These are phyloP conservation scores for Hydrangea macrophylla DNA, from an alignment of 148 eudicot genomes.

Conservation along the genomic window DNA sequence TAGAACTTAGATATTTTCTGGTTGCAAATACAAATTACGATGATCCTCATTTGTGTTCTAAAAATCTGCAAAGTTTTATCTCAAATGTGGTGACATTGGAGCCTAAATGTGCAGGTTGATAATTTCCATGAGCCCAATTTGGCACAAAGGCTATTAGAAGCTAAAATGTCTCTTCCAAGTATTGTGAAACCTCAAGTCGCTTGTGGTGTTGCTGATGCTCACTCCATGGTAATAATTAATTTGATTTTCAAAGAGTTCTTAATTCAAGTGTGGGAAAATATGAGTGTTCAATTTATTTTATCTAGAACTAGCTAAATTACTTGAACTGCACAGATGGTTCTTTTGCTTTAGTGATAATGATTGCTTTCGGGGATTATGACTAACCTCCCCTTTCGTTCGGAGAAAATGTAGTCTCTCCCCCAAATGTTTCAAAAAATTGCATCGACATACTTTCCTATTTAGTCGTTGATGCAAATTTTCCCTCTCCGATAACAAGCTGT, in stretches of 20 bases:
- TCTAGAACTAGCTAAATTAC: background rate
- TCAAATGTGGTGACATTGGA: background rate
- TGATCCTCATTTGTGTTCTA: background rate
- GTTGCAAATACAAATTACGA: background rate
- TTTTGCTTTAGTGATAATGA: background rate
- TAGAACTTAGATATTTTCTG: background rate
- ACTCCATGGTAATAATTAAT: conserved; percentile 68
- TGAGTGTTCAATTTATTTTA: background rate
- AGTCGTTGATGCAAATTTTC: too few species aligned
- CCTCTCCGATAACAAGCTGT: too few species aligned
- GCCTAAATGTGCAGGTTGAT: conserved; percentile 63
- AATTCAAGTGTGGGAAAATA: background rate
- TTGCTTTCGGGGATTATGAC: too few species aligned
- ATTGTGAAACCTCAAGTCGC: conserved; percentile 99
- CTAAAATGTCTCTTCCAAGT: conserved; percentile 63
- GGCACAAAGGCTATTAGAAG: conserved; percentile 47
- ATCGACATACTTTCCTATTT: too few species aligned
- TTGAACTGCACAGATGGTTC: background rate
- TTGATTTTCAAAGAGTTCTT: background rate
- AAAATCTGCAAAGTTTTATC: background rate
- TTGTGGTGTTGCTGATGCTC: conserved; percentile 92
- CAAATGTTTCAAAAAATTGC: too few species aligned
- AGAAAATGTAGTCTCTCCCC: too few species aligned
- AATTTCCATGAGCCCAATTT: conserved; percentile 58
- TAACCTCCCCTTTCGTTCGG: too few species aligned